A percentile compares a stretch with the other conserved stretches of the same genome.
Conservation (phyloP, 2,329 filamentous ascomycete genomes). For the Neocucurbitaria cava region DNA sequence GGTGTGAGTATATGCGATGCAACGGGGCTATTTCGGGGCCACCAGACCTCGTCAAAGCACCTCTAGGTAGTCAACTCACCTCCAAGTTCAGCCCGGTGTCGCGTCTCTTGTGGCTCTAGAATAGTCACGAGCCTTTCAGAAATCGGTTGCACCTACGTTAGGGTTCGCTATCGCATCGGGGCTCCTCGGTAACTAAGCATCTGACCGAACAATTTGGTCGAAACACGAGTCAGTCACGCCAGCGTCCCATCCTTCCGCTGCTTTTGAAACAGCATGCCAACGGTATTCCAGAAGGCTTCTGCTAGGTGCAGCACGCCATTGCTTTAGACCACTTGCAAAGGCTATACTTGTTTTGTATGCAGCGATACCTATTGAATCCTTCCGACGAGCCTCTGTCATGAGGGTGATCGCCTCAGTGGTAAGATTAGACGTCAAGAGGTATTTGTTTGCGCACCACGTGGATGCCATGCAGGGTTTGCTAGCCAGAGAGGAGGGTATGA, state of each 20-base stretch:
- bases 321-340: not conserved
- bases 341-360: not conserved
- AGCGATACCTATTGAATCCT: conserved; percentile 2
- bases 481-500: conserved; percentile 8
- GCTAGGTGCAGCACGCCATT: conserved; percentile 1
- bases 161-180: not conserved
- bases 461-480: conserved; percentile 11
- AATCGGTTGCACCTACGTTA: not conserved
- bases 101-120: not conserved
- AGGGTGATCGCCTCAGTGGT: not conserved
- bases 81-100: not conserved
- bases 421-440: not conserved
- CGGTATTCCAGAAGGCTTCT: conserved; percentile 11
- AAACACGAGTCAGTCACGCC: conserved; percentile 10
- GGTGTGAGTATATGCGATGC: conserved; percentile 1
- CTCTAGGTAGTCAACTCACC: not conserved
- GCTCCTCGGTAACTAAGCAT: not conserved
- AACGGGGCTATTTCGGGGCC: not conserved
- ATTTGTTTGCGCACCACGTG: conserved; percentile 13
- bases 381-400: not conserved
- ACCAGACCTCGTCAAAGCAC: not conserved
- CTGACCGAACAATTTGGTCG: not conserved
- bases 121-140: not conserved
- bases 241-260: conserved; percentile 4
- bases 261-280: conserved; percentile 1